Conservation (phyloP, 306 rosid species). For the Arachis stenosperma region DNA sequence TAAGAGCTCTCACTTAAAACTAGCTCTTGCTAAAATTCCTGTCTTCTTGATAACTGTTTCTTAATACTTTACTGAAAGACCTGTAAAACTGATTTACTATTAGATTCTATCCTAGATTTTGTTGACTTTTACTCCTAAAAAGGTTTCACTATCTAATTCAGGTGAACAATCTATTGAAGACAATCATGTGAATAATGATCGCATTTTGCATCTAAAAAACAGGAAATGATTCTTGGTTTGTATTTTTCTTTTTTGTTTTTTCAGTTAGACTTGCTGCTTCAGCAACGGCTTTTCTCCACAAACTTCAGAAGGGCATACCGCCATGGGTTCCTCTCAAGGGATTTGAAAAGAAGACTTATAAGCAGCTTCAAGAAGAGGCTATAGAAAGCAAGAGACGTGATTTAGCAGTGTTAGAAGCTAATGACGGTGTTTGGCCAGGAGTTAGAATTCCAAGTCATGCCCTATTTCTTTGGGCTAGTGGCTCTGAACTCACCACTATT, state of each 20-base stretch:
- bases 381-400: constrained; percentile 89
- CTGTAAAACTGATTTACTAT: neutral
- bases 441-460: constrained; percentile 91
- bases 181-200: neutral
- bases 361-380: constrained; percentile 94
- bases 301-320: constrained; percentile 85
- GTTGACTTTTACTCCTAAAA: constrained; percentile 6
- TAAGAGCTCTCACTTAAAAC: neutral
- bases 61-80: neutral
- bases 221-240: constrained; percentile 44
- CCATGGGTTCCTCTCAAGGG: constrained; percentile 99
- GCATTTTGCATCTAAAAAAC: neutral
- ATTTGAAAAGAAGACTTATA: constrained; percentile 72
- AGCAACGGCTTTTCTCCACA: constrained; percentile 86
- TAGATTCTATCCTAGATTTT: neutral
- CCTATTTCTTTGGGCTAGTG: constrained; percentile 97
- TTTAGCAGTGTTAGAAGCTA: constrained; percentile 89
- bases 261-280: constrained; percentile 79
- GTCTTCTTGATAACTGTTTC: neutral
- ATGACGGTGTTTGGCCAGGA: constrained; percentile 92
- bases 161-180: constrained; percentile 22
- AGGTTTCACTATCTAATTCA: neutral
- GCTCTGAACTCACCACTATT: constrained; percentile 76
- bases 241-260: constrained; percentile 20
- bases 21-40: neutral